phyloP scores from a whole-genome alignment of 2,329 filamentous ascomycete genomes.

The Alternaria gaisen region DNA sequence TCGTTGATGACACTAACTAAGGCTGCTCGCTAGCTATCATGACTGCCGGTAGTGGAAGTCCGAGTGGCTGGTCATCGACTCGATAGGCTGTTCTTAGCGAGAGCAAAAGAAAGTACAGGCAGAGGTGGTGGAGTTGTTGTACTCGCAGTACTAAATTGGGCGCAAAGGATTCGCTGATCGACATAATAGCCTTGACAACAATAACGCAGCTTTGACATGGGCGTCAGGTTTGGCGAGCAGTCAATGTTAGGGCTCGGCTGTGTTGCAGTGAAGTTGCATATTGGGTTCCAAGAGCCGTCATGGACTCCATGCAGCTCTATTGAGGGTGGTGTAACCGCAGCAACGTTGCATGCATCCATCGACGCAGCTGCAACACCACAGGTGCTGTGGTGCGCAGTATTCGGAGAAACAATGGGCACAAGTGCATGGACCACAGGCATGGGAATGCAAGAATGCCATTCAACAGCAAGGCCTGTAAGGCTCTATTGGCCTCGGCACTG shows the following conservation, averaged over 20 bases:
- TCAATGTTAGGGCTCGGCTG: background rate
- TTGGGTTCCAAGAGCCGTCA: conserved; percentile 1
- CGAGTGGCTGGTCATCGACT: background rate
- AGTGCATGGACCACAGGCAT: background rate
- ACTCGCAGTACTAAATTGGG: background rate
- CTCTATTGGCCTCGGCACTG: background rate
- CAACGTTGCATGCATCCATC: background rate
- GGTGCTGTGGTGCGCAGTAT: background rate
- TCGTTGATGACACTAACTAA: conserved; percentile 2
- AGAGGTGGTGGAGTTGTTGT: too few species aligned
- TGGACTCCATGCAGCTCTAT: background rate
- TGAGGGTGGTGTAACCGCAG: background rate
- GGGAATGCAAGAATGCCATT: background rate
- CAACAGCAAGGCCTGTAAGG: background rate
- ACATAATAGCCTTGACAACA: background rate
- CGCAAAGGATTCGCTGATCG: background rate
- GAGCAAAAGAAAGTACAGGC: conserved; percentile 1
- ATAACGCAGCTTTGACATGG: background rate
- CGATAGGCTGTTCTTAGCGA: background rate
- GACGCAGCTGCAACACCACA: background rate
- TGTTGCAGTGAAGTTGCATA: background rate
- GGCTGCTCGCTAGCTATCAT: background rate
- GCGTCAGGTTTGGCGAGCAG: conserved; percentile 3
- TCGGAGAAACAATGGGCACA: conserved; percentile 5
- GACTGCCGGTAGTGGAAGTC: background rate